Conservation (phyloP, 768 basidiomycete genomes). For the Psilocybe tampanensis region DNA sequence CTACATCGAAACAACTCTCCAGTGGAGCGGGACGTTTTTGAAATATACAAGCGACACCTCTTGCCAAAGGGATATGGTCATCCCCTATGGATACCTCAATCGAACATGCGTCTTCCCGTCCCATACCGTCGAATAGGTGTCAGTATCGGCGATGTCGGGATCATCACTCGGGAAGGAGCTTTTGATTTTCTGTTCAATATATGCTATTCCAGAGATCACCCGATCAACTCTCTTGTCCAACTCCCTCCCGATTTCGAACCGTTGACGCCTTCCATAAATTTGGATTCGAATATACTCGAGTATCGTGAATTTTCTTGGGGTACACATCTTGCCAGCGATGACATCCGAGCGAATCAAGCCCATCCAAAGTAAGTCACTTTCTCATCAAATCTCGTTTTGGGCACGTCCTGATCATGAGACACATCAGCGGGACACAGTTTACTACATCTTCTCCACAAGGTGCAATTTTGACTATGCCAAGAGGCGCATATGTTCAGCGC, state of each 20-base stretch:
- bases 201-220: constrained; percentile 25
- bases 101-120: constrained; percentile 27
- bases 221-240: constrained; percentile 30
- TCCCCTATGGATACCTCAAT: constrained; percentile 37
- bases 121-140: constrained; percentile 24
- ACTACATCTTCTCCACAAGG: constrained; percentile 13
- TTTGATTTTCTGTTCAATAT: constrained; percentile 43
- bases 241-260: constrained; percentile 24
- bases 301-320: constrained; percentile 4
- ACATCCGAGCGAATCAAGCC: constrained; percentile 4
- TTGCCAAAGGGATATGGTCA: constrained; percentile 28
- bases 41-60: constrained; percentile 17
- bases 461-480: constrained; percentile 19
- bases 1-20: neutral
- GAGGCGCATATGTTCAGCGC: constrained; percentile 14
- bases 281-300: constrained; percentile 2
- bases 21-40: constrained; percentile 6
- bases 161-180: constrained; percentile 31
- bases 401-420: too few relatives aligned
- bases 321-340: constrained; percentile 11
- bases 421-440: constrained; percentile 7
- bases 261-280: neutral
- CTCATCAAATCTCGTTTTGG: neutral
- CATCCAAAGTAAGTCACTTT: neutral
- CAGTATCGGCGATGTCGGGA: constrained; percentile 42